Conservation (phyloP, 106 monocot genomes). For the Platanthera guangdongensis region DNA sequence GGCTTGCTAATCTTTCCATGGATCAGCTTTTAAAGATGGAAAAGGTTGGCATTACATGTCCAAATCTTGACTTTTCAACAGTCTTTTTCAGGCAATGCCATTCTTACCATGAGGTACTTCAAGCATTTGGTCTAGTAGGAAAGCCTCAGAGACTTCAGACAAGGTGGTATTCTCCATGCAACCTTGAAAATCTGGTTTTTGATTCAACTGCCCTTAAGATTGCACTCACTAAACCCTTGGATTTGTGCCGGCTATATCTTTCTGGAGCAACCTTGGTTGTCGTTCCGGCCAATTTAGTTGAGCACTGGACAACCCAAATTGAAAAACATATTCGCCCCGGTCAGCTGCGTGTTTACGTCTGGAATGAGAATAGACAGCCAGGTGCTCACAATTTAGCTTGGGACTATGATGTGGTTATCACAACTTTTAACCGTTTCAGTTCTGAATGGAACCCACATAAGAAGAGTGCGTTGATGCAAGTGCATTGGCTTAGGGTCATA, state of each 20-base stretch:
- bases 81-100: slow-evolving; percentile 10
- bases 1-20: slow-evolving; percentile 63
- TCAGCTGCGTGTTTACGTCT: slow-evolving; percentile 58
- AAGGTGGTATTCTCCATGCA: slow-evolving; percentile 72
- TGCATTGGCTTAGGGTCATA: slow-evolving; percentile 89
- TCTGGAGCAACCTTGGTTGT: slow-evolving; percentile 83
- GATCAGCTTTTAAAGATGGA: slow-evolving; percentile 67
- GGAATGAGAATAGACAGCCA: slow-evolving; percentile 61
- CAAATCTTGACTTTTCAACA: slow-evolving; percentile 20
- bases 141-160: slow-evolving; percentile 39
- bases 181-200: slow-evolving; percentile 77
- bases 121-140: slow-evolving; percentile 81
- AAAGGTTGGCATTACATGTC: slow-evolving; percentile 56
- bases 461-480: slow-evolving; percentile 72
- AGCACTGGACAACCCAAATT: slow-evolving; percentile 94
- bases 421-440: slow-evolving; percentile 87
- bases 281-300: slow-evolving; percentile 88
- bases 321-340: slow-evolving; percentile 60
- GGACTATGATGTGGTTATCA: slow-evolving; percentile 97
- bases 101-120: slow-evolving; percentile 72
- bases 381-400: slow-evolving; percentile 79
- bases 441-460: slow-evolving; percentile 76
- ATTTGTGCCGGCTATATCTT: slow-evolving; percentile 60
- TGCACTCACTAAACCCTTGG: slow-evolving; percentile 73
- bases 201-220: slow-evolving; percentile 67